Evolutionary conservation across 164 flowering plant genomes (phyloP).

Genomic region (Dillenia suffruticosa): DNA sequence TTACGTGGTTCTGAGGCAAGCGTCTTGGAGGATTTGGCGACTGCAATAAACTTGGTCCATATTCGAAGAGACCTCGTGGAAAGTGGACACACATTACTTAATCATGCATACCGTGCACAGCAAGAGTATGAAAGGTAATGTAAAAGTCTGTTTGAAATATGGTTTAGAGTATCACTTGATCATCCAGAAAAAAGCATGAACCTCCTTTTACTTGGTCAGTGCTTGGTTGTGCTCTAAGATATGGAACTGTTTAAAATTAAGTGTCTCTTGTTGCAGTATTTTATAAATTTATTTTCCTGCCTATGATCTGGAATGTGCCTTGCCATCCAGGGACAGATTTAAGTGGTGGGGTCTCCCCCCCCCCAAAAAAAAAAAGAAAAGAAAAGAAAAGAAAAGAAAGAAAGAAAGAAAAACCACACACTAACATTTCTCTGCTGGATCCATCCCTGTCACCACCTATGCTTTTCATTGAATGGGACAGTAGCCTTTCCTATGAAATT

Average conservation of each 20-base stretch:
- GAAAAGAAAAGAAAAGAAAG: too few species aligned
- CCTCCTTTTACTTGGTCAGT: neutral
- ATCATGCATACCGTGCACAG: constrained; percentile 78
- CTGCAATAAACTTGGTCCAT: constrained; percentile 88
- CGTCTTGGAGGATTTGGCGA: constrained; percentile 86
- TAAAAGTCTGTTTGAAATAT: neutral
- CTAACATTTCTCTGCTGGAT: too few species aligned
- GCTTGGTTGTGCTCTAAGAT: neutral
- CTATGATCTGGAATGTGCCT: too few species aligned
- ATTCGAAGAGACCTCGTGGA: constrained; percentile 73
- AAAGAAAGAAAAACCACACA: too few species aligned
- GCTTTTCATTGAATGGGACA: too few species aligned
- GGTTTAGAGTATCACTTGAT: neutral
- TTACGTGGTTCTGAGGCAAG: constrained; percentile 96
- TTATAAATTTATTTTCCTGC: too few species aligned
- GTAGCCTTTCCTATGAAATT: too few species aligned
- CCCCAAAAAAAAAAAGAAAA: too few species aligned
- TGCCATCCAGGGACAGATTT: too few species aligned
- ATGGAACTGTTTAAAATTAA: neutral
- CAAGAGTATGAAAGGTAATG: constrained; percentile 89
- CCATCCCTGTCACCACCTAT: too few species aligned
- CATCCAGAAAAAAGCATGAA: too few species aligned
- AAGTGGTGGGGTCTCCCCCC: too few species aligned
- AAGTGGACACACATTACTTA: constrained; percentile 83
- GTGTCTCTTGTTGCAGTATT: neutral